Evolutionary conservation across 768 basidiomycete genomes (phyloP).

Genomic region (Serendipita sp.): DNA sequence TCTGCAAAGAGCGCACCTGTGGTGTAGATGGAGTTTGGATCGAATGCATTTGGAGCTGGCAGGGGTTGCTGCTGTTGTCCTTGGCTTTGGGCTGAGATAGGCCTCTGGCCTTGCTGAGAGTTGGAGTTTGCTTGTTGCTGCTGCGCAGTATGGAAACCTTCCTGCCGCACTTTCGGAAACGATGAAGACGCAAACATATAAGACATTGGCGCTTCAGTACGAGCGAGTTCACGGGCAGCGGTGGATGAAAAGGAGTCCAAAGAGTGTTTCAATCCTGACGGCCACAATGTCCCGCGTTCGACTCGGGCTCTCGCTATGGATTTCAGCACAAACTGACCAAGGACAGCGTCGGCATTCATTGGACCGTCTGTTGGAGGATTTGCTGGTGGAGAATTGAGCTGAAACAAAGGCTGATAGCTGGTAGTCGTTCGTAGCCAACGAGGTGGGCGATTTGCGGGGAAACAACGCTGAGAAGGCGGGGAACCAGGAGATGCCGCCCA

Average conservation of each 20-base stretch:
- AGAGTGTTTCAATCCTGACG: too few relatives aligned
- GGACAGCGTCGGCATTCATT: too few relatives aligned
- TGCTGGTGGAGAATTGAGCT: too few relatives aligned
- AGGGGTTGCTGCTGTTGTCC: slow-evolving; percentile 7
- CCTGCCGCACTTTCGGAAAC: slow-evolving; percentile 42
- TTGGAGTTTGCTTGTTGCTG: slow-evolving; percentile 20
- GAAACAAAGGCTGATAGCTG: not conserved
- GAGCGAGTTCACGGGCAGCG: too few relatives aligned
- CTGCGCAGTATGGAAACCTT: slow-evolving; percentile 42
- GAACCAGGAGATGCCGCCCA: not conserved
- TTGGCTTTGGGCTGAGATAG: slow-evolving; percentile 17
- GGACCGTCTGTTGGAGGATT: too few relatives aligned
- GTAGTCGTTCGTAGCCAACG: not conserved
- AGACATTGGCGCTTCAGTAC: slow-evolving; percentile 2
- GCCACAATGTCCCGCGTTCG: too few relatives aligned
- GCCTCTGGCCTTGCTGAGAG: slow-evolving; percentile 25
- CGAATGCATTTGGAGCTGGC: slow-evolving; percentile 12
- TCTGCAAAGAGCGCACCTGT: slow-evolving; percentile 26
- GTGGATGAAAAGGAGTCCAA: too few relatives aligned
- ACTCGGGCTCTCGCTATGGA: too few relatives aligned
- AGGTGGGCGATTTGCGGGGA: not conserved
- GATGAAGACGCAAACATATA: slow-evolving; percentile 22
- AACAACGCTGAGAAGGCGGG: not conserved
- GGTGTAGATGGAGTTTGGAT: slow-evolving; percentile 18
- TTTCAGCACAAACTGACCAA: too few relatives aligned